Evolutionary conservation across 1,284 basidiomycete species (phyloP).

Genomic region (Polyporus tsugae): DNA sequence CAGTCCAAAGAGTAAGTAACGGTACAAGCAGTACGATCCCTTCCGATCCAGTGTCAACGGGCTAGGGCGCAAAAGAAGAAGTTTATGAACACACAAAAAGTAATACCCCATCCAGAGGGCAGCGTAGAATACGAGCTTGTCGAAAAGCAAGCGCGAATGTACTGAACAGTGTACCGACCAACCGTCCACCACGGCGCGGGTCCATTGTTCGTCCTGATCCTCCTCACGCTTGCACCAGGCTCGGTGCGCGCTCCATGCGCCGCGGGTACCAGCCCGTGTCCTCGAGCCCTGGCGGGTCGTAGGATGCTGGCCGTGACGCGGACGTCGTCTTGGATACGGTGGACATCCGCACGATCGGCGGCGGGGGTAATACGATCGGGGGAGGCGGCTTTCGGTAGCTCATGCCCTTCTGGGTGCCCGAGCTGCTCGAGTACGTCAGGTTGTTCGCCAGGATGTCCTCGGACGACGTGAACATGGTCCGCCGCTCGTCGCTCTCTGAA

Average conservation of each 20-base stretch:
- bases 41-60: background rate
- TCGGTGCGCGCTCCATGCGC: slow-evolving; percentile 1
- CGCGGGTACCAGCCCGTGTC: slow-evolving; percentile 2
- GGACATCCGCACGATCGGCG: background rate
- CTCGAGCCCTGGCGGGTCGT: background rate
- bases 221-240: background rate
- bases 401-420: slow-evolving; percentile 5
- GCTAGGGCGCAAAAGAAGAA: background rate
- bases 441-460: slow-evolving; percentile 51
- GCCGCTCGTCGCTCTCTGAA: slow-evolving; percentile 13
- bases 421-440: slow-evolving; percentile 36
- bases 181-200: background rate
- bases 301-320: background rate
- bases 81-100: background rate
- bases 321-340: slow-evolving; percentile 3
- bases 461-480: slow-evolving; percentile 48
- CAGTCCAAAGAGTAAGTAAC: background rate
- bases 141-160: background rate
- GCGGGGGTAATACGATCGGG: background rate
- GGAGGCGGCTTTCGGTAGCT: slow-evolving; percentile 7
- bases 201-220: background rate
- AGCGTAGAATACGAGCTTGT: slow-evolving; percentile 1
- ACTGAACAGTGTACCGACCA: background rate
- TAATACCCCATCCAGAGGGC: slow-evolving; percentile 8
- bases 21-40: background rate